Evolutionary conservation across 805 yeast genomes (phyloP).

Genomic region (Jamesozyma piceae): DNA sequence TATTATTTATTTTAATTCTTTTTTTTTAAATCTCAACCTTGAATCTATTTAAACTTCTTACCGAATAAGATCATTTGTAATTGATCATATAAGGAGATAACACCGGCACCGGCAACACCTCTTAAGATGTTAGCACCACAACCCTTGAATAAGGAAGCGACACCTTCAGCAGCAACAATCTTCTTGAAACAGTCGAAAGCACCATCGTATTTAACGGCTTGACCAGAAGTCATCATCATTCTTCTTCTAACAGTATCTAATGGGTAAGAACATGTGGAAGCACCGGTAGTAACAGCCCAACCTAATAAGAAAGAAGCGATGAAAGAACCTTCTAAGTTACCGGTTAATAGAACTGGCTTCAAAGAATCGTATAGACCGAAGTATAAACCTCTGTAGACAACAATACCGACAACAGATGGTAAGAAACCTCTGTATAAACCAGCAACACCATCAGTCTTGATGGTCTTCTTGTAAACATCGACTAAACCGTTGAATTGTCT

Average conservation of each 20-base stretch:
- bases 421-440: conserved; percentile 99
- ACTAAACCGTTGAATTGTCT: conserved; percentile 96
- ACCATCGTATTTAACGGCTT: conserved; percentile 92
- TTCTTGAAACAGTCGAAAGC: conserved; percentile 87
- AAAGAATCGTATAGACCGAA: conserved; percentile 95
- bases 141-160: conserved; percentile 90
- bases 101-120: conserved; percentile 99
- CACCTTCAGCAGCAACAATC: conserved; percentile 95
- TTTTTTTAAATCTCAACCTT: no score
- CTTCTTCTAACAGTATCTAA: conserved; percentile 98
- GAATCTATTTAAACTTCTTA: conserved; percentile 70
- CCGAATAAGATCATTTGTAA: conserved; percentile 91
- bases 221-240: conserved; percentile 99
- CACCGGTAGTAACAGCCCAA: conserved; percentile 97
- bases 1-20: no score
- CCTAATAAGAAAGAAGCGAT: conserved; percentile 92
- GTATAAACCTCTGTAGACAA: conserved; percentile 98
- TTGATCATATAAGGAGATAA: conserved; percentile 95
- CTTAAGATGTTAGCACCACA: conserved; percentile 99
- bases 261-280: conserved; percentile 98
- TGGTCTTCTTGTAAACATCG: conserved; percentile 93
- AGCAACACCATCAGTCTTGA: conserved; percentile 92
- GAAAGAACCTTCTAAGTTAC: conserved; percentile 91
- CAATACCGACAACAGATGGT: conserved; percentile 94
- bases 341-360: conserved; percentile 89